phyloP scores from a whole-genome alignment of 352 stramenopile species.

The Elongisporangium senticosum region DNA sequence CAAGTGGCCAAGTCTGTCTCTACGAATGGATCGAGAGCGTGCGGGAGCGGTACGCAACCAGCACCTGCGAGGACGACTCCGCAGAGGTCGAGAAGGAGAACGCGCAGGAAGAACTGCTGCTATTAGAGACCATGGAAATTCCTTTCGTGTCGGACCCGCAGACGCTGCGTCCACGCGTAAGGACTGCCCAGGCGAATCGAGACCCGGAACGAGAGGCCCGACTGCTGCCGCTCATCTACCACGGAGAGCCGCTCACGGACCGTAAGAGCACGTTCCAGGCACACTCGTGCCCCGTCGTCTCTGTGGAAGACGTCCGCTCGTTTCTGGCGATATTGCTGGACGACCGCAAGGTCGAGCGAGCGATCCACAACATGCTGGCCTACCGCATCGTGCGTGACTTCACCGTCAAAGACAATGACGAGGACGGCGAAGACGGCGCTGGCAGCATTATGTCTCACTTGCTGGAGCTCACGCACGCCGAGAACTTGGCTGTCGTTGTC shows the following conservation, averaged over 20 bases:
- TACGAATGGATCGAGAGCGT: slow-evolving; percentile 86
- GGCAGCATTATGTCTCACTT: slow-evolving; percentile 80
- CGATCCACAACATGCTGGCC: slow-evolving; percentile 87
- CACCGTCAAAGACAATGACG: slow-evolving; percentile 81
- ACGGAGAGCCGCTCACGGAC: slow-evolving; percentile 61
- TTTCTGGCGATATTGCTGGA: slow-evolving; percentile 77
- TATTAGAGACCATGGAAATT: slow-evolving; percentile 16
- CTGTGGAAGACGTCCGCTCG: slow-evolving; percentile 70
- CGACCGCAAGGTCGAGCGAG: slow-evolving; percentile 76
- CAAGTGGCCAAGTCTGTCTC: slow-evolving; percentile 73
- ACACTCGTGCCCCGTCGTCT: slow-evolving; percentile 51
- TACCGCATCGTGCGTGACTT: slow-evolving; percentile 76
- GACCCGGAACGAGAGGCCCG: slow-evolving; percentile 44
- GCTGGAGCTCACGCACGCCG: slow-evolving; percentile 68
- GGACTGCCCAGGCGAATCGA: slow-evolving; percentile 49
- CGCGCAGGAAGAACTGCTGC: slow-evolving; percentile 4
- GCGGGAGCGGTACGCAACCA: slow-evolving; percentile 50
- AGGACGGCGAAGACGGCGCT: slow-evolving; percentile 78
- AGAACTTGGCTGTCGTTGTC: slow-evolving; percentile 82
- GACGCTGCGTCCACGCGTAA: slow-evolving; percentile 57
- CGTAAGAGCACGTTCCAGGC: slow-evolving; percentile 84
- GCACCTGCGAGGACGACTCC: slow-evolving; percentile 29
- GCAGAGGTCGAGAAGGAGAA: slow-evolving; percentile 7
- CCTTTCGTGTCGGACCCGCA: slow-evolving; percentile 50
- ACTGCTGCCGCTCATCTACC: slow-evolving; percentile 62